A percentile compares a stretch with the other conserved stretches of the same genome.
Evolutionary conservation across 768 basidiomycete genomes (phyloP).

Genomic region (Hemileccinum rubropunctum): DNA sequence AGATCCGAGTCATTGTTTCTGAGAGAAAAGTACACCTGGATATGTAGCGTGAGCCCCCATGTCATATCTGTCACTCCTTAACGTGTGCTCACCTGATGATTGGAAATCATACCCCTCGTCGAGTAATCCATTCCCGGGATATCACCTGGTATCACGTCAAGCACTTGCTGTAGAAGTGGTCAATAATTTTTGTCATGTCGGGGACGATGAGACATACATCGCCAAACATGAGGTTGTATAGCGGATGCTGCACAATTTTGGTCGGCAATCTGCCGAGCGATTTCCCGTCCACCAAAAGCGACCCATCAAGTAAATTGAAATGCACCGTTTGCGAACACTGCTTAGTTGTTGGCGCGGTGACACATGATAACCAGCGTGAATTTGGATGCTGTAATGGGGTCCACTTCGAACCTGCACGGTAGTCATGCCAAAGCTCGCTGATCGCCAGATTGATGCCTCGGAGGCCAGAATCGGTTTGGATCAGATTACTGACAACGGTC

Average conservation of each 20-base stretch:
- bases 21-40: slow-evolving; percentile 16
- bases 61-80: neutral
- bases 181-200: neutral
- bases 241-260: slow-evolving; percentile 8
- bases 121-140: slow-evolving; percentile 23
- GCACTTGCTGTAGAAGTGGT: slow-evolving; percentile 8
- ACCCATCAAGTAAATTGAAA: slow-evolving; percentile 19
- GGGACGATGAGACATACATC: slow-evolving; percentile 4
- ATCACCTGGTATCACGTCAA: slow-evolving; percentile 18
- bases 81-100: slow-evolving; percentile 14
- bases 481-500: neutral
- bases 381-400: neutral
- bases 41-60: neutral
- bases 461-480: neutral
- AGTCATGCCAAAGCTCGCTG: slow-evolving; percentile 20
- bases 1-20: slow-evolving; percentile 1
- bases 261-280: slow-evolving; percentile 16
- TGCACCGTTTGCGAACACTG: slow-evolving; percentile 10
- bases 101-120: slow-evolving; percentile 14
- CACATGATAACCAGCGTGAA: slow-evolving; percentile 18
- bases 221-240: slow-evolving; percentile 21
- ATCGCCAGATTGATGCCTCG: slow-evolving; percentile 19
- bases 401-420: slow-evolving; percentile 24
- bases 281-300: slow-evolving; percentile 26
- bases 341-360: neutral